These are phyloP conservation scores for Fragaria ananassa DNA, from an alignment of 306 rosid species.

Conservation along the genomic window DNA sequence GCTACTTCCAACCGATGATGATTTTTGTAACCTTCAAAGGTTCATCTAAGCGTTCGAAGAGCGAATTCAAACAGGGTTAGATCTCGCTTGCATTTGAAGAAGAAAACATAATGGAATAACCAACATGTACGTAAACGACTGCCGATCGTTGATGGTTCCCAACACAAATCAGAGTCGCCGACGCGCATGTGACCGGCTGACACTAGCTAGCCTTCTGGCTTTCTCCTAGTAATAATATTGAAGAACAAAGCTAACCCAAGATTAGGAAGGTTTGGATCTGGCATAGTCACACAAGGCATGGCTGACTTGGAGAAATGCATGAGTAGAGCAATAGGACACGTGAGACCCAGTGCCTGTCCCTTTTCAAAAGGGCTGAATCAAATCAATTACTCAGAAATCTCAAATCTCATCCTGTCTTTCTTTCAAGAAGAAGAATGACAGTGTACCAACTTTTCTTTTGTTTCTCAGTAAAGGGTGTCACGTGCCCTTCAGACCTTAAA, in stretches of 20 bases:
- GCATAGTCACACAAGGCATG: background rate
- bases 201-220: background rate
- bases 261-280: constrained; percentile 9
- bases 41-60: background rate
- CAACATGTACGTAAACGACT: background rate
- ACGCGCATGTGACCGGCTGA: background rate
- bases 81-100: background rate
- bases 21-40: background rate
- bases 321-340: constrained; percentile 29
- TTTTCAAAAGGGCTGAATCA: constrained; percentile 14
- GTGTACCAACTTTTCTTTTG: background rate
- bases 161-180: background rate
- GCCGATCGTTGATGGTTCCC: fast-evolving
- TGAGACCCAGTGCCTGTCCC: constrained; percentile 36
- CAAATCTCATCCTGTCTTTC: constrained; percentile 16
- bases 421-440: background rate
- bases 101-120: background rate
- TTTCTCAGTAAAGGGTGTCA: constrained; percentile 18
- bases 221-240: background rate
- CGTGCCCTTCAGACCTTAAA: constrained; percentile 25
- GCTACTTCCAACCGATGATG: background rate
- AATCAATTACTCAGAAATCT: constrained; percentile 5
- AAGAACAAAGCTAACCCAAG: background rate
- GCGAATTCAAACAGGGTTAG: background rate
- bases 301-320: constrained; percentile 11